Percentiles rank a stretch among this genome's conserved stretches.
phyloP scores from a whole-genome alignment of 1,139 yeast species.

The Meyerozyma carpophila region DNA sequence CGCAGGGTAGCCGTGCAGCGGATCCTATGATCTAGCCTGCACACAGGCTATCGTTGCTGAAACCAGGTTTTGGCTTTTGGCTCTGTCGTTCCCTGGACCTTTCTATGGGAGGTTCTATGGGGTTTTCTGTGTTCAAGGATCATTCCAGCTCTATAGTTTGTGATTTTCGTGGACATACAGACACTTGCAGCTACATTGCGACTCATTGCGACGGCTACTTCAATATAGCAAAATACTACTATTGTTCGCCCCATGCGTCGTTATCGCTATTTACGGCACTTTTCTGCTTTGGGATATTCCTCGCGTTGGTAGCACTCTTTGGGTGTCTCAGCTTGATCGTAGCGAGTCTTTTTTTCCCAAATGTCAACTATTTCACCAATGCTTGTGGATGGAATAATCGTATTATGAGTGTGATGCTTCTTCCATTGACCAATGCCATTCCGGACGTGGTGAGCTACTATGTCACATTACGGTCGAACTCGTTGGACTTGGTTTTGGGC shows the following conservation, averaged over 20 bases:
- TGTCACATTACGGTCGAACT: slow-evolving; percentile 24
- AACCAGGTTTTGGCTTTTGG: background rate
- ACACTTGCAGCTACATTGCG: slow-evolving; percentile 17
- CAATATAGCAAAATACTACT: slow-evolving; percentile 20
- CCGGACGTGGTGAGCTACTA: slow-evolving; percentile 38
- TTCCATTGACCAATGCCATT: slow-evolving; percentile 36
- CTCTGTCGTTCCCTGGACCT: too few species aligned
- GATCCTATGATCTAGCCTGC: background rate
- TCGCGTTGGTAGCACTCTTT: slow-evolving; percentile 16
- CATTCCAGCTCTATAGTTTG: background rate
- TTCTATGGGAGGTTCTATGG: background rate
- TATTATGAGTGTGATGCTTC: slow-evolving; percentile 29
- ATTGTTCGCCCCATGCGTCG: slow-evolving; percentile 17
- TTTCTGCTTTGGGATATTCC: slow-evolving; percentile 6
- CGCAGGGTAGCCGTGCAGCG: background rate
- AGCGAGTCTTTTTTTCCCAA: slow-evolving; percentile 30
- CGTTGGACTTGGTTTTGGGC: slow-evolving; percentile 35
- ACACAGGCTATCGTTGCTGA: background rate
- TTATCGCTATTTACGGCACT: slow-evolving; percentile 4
- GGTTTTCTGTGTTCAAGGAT: background rate
- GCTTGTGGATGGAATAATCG: slow-evolving; percentile 24
- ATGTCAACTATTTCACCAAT: slow-evolving; percentile 25
- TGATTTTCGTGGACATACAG: slow-evolving; percentile 1
- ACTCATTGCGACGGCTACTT: slow-evolving; percentile 24
- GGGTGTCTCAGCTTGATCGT: slow-evolving; percentile 28